Base-by-base conservation (phyloP, 441 rosid species). In the Gossypium trilobum region DNA sequence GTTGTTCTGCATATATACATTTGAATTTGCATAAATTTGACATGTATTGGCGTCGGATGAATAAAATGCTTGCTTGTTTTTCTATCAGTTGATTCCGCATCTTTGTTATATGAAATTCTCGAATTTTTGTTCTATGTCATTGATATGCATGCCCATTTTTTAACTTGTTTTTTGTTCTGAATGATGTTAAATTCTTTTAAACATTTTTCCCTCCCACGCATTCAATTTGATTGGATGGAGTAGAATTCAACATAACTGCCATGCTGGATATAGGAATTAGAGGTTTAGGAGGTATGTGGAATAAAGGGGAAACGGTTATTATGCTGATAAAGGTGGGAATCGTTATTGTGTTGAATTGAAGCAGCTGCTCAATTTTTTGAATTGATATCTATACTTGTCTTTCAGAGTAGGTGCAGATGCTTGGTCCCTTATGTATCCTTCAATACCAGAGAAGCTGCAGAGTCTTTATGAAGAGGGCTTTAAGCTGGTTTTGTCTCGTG, bases 371-470 rank as follows among this genome's bases (percentile, higher is more conserved):
- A 7, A 5, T 23, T 22, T 67, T 67, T 25, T 29, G 23, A 48
- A 50, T 25, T 52, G 58, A 58, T 42, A 27, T 13, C 10, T 14
- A 5, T 52, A 27, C 60, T 78, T 17, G 80, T 51, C 65, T 88
- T 72, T 55, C 90, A 94, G 97, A 74, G 75, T 82, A 50, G 97
- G 97, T 52, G 91, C 93, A 77, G 86, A 89, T 81, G 93, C 90
- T 42, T 94, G 97, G 97, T 88, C 92, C 5, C 91, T 94, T 51
- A 83, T 94, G 95, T 85, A 90, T 85, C 86, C 95, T 67, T 90
- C 91, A 22, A 86, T 91, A 70, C 97, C 93, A 0, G 87, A 87
- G 74, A 90, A 91, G 86, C 84, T 94, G 74, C 86, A 68, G 79
- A 83, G 79, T 76, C 83, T 91, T 74, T 83, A 94, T 61, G 77